Base-by-base conservation (phyloP, 2,329 filamentous ascomycete species). In the Colletotrichum costaricense region DNA sequence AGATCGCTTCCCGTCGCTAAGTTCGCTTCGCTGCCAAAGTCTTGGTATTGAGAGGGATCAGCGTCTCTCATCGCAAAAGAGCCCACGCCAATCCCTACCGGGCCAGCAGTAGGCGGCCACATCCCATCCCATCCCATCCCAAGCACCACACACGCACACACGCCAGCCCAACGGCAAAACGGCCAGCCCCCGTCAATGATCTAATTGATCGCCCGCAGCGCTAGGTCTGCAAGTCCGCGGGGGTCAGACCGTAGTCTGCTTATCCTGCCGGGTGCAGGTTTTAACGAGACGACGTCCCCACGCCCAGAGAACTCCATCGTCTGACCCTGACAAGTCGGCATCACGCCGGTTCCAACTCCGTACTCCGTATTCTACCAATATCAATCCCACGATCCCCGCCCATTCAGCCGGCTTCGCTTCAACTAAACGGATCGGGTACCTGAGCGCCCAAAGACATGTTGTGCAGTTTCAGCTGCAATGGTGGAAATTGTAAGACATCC, bases 401-500 rank as follows among this genome's bases (percentile, higher is more conserved):
- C 38, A 16, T 49, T 49, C 42, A 22, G 12, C 19, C 19, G 54
- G 33, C 63, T 30, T 22, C 33, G 52, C 63, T 30, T 16, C 33
- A 42, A 54, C 26, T 19, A 16, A 55, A 30, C 22, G 52, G 22
- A 46, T 38, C 24, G 16, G 33, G 52, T 30, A 28, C 12, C n/a
- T 55, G 24, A 9, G 38, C 38, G 38, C 38, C 14, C 38, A 42
- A 46, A 56, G 63, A 65, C 33, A 65, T 65, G 63, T 63, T 63
- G 60, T 42, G 63, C 14, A 30, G 24, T 33, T 7, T 24, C 63
- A 33, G 24, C 33, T 56, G 24, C 49, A 14, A 65, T 65, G 63
- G 35, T 65, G 63, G 35, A 46, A 11, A 57, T 65, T 30, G 63
- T 65, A 46, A 57, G 63, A 65, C 52, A 35, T 35, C 19, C 42